Conservation (phyloP, 1,284 basidiomycete genomes). For the Puccinia polysora region DNA sequence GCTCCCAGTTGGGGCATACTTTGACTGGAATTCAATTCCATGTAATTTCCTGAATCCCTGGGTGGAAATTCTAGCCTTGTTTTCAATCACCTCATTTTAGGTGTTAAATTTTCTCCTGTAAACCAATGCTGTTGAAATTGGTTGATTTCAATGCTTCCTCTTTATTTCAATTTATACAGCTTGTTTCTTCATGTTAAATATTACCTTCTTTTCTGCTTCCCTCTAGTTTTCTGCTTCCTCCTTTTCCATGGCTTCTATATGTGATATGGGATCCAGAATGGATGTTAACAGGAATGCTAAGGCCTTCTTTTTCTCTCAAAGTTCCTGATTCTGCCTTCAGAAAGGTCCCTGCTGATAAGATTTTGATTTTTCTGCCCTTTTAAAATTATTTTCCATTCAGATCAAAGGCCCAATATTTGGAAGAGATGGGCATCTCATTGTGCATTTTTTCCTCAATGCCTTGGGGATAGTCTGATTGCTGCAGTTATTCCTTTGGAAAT, state of each 20-base stretch:
- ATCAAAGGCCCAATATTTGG: too few species aligned
- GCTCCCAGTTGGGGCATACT: slow-evolving; percentile 13
- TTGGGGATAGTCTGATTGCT: too few species aligned
- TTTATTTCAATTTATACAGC: background rate
- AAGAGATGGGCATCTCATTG: too few species aligned
- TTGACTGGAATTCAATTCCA: background rate
- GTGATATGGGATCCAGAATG: background rate
- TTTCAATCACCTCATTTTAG: background rate
- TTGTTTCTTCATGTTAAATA: background rate
- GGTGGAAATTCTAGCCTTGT: background rate
- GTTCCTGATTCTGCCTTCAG: too few species aligned
- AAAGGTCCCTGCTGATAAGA: too few species aligned
- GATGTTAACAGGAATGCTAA: too few species aligned
- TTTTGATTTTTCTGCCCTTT: too few species aligned
- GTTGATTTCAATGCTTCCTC: background rate
- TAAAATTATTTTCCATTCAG: too few species aligned
- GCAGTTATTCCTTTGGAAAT: too few species aligned
- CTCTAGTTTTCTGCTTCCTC: background rate
- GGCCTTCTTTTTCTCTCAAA: too few species aligned
- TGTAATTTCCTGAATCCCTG: slow-evolving; percentile 5
- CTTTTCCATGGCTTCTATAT: background rate
- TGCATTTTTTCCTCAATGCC: too few species aligned
- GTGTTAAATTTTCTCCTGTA: background rate
- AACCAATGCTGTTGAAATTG: background rate
- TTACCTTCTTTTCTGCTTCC: background rate